Evolutionary conservation across 257 asterid species (phyloP), one percentile per base, ranked within the genome.

Genomic region (Solanum paucissectum): DNA sequence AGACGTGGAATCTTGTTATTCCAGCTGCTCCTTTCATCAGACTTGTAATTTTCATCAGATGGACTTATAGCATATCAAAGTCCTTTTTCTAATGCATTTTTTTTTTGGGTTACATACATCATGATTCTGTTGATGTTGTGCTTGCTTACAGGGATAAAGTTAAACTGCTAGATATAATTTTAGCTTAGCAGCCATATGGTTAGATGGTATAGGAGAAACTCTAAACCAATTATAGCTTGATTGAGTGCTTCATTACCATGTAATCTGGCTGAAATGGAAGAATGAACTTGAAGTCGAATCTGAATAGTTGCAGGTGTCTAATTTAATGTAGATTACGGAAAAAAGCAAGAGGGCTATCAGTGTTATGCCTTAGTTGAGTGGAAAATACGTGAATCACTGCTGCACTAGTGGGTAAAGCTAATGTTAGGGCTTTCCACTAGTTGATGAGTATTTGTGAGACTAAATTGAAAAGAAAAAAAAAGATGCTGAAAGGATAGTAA

Each of bases 21-120:
- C 99, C 98, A n/a, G 95, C 94, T 90, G 98, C 98, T 73, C 98
- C 98, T 18, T 96, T 96, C 90, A 88, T 94, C 23, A 91, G 99
- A 92, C 12, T 72, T 16, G 98, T 96, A 94, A 92, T 71, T 83
- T 87, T 87, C 60, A 29, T 32, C 68, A 21, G n/a, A 40, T 40
- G 83, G 46, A 76, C 83, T 76, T 40, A 6, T 40, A 76, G 44
- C 14, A n/a, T 6, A 76, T 40, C 34, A 21, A 23, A 23, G 33
- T 23, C 7, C 3, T n/a, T 76, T 16, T 37, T 25, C 83, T 76
- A 40, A 5, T 32, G 5, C 83, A 23, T 40, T 23, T 38, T 2
- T 12, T 11, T 38, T 40, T 38, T 40, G 12, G 10, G 36, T 76
- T 76, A n/a, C 32, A 40, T 76, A 12, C 23, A 7, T 74, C 52